Percentiles rank a stretch among this genome's conserved stretches.
Conservation (phyloP, 2,329 filamentous ascomycete species). For the Sordariomycetes sp. region DNA sequence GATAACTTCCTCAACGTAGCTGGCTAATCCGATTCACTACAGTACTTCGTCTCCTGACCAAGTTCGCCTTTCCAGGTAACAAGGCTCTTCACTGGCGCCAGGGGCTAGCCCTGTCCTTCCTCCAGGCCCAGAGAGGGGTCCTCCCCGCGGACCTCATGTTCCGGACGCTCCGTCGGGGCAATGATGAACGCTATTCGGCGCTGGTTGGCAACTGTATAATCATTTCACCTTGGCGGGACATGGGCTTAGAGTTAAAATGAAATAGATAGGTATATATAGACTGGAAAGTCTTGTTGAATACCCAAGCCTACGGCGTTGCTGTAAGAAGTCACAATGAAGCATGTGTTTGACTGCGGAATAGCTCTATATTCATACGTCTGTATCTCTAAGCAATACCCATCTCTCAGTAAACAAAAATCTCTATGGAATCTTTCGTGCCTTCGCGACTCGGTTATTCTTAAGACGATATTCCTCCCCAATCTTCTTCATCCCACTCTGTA, state of each 20-base stretch:
- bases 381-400: too few species aligned
- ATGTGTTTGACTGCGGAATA: too few species aligned
- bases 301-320: too few species aligned
- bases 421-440: too few species aligned
- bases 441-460: conserved; percentile 9
- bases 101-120: background rate
- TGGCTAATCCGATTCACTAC: background rate
- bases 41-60: background rate
- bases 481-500: conserved; percentile 21
- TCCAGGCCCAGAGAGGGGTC: background rate
- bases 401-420: too few species aligned
- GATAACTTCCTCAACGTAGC: background rate
- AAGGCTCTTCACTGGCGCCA: conserved; percentile 3
- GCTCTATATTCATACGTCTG: too few species aligned
- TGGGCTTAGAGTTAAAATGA: too few species aligned
- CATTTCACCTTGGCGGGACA: too few species aligned
- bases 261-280: too few species aligned
- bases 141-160: background rate
- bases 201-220: background rate
- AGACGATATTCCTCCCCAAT: conserved; percentile 14
- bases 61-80: background rate
- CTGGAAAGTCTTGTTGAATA: too few species aligned
- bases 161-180: background rate
- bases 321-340: too few species aligned
- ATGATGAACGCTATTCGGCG: conserved; percentile 4